Evolutionary conservation across 2,329 filamentous ascomycete genomes (phyloP).

Genomic region (Phialemonium atrogriseum): DNA sequence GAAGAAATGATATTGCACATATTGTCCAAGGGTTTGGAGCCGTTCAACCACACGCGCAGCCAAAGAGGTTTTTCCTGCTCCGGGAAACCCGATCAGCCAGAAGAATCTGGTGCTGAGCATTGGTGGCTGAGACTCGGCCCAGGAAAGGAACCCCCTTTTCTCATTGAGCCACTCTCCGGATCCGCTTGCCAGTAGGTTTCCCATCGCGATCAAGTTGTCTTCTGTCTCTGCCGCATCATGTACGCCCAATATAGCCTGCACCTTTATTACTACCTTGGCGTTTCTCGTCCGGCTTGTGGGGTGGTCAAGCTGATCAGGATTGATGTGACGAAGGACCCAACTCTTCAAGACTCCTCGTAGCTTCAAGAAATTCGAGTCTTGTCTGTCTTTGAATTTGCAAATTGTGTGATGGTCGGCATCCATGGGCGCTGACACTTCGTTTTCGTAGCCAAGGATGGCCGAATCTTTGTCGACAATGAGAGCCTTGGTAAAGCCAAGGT

Average conservation of each 20-base stretch:
- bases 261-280: not conserved
- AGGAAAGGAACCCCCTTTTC: not conserved
- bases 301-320: conserved; percentile 1
- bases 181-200: not conserved
- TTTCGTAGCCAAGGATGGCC: conserved; percentile 1
- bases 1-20: conserved; percentile 2
- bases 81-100: conserved; percentile 3
- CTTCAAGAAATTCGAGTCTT: conserved; percentile 3
- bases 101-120: not conserved
- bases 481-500: conserved; percentile 3
- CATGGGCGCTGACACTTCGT: conserved; percentile 1
- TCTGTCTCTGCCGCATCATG: not conserved
- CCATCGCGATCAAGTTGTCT: not conserved
- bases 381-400: not conserved
- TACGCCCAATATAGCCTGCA: not conserved
- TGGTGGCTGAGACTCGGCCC: not conserved
- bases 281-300: not conserved
- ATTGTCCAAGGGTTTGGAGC: not conserved
- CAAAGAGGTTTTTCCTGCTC: conserved; percentile 1
- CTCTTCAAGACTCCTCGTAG: not conserved
- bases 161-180: not conserved
- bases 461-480: conserved; percentile 1
- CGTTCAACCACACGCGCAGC: not conserved
- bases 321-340: not conserved
- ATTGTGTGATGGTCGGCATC: conserved; percentile 2